These are phyloP conservation scores for Emydomyces testavorans DNA, from an alignment of 2,329 filamentous ascomycete species.

Conservation along the genomic window DNA sequence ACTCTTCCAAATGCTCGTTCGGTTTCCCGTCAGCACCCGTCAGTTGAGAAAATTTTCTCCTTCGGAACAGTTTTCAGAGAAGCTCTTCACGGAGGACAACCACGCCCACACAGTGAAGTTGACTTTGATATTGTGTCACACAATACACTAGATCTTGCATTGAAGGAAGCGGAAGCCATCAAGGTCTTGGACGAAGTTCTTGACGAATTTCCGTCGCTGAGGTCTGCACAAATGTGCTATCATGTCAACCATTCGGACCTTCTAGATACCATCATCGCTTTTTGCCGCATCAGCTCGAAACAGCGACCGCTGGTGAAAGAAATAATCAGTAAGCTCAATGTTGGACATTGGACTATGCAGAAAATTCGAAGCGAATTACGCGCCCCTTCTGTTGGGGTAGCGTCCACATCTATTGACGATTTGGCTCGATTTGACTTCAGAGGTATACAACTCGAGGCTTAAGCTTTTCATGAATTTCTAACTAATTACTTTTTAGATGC, in stretches of 20 bases:
- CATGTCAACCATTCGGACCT: constrained; percentile 82
- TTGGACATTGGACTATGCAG: constrained; percentile 67
- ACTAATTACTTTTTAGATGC: constrained; percentile 40
- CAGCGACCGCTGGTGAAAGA: constrained; percentile 66
- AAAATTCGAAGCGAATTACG: constrained; percentile 73
- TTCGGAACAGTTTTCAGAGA: constrained; percentile 85
- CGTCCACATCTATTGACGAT: constrained; percentile 82
- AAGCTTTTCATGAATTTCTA: background rate
- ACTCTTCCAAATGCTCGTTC: constrained; percentile 79
- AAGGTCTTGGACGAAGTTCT: constrained; percentile 92
- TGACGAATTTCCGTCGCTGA: constrained; percentile 63
- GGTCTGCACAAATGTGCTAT: constrained; percentile 67
- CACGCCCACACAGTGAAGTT: constrained; percentile 71
- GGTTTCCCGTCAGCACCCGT: constrained; percentile 55
- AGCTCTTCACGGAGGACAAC: constrained; percentile 65
- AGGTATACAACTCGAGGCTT: constrained; percentile 36
- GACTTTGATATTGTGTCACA: constrained; percentile 93
- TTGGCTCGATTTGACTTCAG: constrained; percentile 84
- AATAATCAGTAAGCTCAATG: constrained; percentile 74
- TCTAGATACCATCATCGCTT: constrained; percentile 77
- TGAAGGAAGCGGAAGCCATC: constrained; percentile 87
- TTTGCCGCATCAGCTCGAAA: constrained; percentile 62
- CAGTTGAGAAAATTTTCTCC: constrained; percentile 65
- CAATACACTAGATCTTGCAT: constrained; percentile 64
- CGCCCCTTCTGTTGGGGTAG: constrained; percentile 67